Evolutionary conservation across 768 basidiomycete genomes (phyloP).

Genomic region (Clavaria fumosa): DNA sequence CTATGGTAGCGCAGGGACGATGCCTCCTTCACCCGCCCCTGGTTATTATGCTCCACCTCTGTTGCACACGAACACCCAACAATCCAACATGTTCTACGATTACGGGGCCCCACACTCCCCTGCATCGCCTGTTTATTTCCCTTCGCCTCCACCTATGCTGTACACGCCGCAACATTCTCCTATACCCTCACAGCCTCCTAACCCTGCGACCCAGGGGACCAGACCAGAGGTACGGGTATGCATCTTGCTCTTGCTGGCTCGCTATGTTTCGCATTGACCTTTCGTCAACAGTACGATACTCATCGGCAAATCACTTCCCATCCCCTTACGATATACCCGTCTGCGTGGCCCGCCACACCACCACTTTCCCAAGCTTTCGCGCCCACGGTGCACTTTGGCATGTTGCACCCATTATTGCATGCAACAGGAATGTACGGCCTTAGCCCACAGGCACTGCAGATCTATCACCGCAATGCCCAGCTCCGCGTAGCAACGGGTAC

Average conservation of each 20-base stretch:
- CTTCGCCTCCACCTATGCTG: slow-evolving; percentile 40
- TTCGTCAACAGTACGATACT: slow-evolving; percentile 23
- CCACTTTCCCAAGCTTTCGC: slow-evolving; percentile 30
- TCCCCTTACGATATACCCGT: slow-evolving; percentile 26
- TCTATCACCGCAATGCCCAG: slow-evolving; percentile 24
- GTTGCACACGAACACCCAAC: slow-evolving; percentile 33
- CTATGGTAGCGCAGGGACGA: no score
- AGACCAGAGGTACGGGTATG: slow-evolving; percentile 43
- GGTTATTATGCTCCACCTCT: no score
- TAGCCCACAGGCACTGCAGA: slow-evolving; percentile 19
- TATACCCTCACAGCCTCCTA: slow-evolving; percentile 34
- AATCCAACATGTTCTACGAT: slow-evolving; percentile 44
- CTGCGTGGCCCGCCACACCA: slow-evolving; percentile 27
- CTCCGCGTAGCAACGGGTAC: slow-evolving; percentile 31
- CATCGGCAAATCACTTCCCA: slow-evolving; percentile 31
- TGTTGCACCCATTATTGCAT: slow-evolving; percentile 29
- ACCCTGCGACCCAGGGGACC: slow-evolving; percentile 32
- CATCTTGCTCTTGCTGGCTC: slow-evolving; percentile 7
- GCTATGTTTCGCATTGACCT: slow-evolving; percentile 6
- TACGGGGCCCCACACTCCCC: slow-evolving; percentile 34
- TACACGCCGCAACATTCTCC: slow-evolving; percentile 40
- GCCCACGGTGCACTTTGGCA: slow-evolving; percentile 31
- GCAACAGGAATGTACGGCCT: slow-evolving; percentile 31
- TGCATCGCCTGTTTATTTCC: slow-evolving; percentile 45
- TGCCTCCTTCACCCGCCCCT: no score